Evolutionary conservation across 208 protist genomes (phyloP), one percentile per base, ranked within the genome.

Genomic region (Trypanosoma rangeli): DNA sequence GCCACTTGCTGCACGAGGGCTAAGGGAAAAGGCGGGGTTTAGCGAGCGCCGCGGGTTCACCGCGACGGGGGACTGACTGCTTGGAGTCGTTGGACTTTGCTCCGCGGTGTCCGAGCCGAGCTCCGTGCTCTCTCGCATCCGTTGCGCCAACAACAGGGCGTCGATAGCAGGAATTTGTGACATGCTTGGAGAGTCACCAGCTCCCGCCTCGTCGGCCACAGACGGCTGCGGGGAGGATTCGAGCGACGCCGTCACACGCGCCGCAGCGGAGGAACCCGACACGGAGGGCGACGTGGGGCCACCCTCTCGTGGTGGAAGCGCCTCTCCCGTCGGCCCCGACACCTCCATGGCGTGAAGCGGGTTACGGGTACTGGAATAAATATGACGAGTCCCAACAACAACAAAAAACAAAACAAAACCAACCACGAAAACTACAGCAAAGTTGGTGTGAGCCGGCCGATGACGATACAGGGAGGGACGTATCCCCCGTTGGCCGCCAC

Each of bases 21-120:
- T 84, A 39, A 88, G 75, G 13, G 82, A 87, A 73, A 90, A 91
- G 56, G 78, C 81, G 24, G 84, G 77, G 63, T 93, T 93, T 49
- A 83, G 50, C 18, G 79, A 83, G 29, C 84, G 84, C 1, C 64
- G 76, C 1, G 78, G 79, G 48, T 85, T 86, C 31, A 49, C 37
- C 16, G 57, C 60, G n/a, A 35, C 16, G 0, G 35, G 46, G 18
- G 62, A 74, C 12, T 74, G 60, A 64, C 62, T 65, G 29, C 54
- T 67, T 13, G 33, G 29, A 13, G 52, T 68, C 50, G 67, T 52
- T 5, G 42, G 52, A 24, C 52, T 57, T 39, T 37, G 28, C 39
- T 68, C 64, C 20, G 31, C 16, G 13, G 35, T 54, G 10, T 70
- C 55, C 16, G 55, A 61, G 28, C 37, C 39, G 24, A 33, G 24